Percentiles rank a stretch among this genome's conserved stretches.
phyloP scores from a whole-genome alignment of 345 rosid species.

The Anacardium occidentale region DNA sequence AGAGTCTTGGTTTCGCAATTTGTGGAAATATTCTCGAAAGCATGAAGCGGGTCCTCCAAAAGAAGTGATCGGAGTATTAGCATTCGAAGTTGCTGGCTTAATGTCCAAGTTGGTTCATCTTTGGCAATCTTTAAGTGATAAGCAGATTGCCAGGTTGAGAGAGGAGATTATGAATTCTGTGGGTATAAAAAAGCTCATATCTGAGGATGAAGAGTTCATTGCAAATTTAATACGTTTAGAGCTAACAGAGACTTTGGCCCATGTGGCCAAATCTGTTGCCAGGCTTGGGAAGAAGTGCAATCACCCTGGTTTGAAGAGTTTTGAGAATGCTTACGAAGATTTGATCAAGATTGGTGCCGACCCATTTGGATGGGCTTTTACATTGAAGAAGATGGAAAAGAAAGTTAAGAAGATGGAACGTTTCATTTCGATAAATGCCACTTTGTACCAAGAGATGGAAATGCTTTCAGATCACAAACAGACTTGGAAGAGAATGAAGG shows the following conservation, averaged over 20 bases:
- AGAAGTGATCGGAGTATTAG: constrained; percentile 67
- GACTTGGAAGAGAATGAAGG: constrained; percentile 66
- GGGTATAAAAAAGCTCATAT: constrained; percentile 82
- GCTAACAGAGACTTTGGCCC: constrained; percentile 59
- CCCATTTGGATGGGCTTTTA: constrained; percentile 70
- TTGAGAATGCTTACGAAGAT: constrained; percentile 54
- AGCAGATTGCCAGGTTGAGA: constrained; percentile 69
- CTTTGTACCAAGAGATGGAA: constrained; percentile 91
- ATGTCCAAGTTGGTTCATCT: constrained; percentile 83
- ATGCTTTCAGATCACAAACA: constrained; percentile 75
- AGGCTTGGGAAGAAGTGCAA: constrained; percentile 73
- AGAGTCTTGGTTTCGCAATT: constrained; percentile 85
- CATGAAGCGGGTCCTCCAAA: constrained; percentile 55
- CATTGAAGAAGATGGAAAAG: constrained; percentile 76
- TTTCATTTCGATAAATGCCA: constrained; percentile 64
- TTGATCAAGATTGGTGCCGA: constrained; percentile 57
- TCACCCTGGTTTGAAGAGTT: constrained; percentile 63
- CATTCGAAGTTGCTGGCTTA: constrained; percentile 85
- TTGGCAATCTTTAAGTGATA: constrained; percentile 89
- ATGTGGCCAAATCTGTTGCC: constrained; percentile 64
- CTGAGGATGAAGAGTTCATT: constrained; percentile 74
- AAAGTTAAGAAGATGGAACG: constrained; percentile 87
- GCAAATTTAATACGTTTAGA: constrained; percentile 61
- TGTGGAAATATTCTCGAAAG: constrained; percentile 69
- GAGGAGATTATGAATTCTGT: constrained; percentile 58